Conservation (phyloP, 2,329 filamentous ascomycete species). For the Sporothrix mexicana region DNA sequence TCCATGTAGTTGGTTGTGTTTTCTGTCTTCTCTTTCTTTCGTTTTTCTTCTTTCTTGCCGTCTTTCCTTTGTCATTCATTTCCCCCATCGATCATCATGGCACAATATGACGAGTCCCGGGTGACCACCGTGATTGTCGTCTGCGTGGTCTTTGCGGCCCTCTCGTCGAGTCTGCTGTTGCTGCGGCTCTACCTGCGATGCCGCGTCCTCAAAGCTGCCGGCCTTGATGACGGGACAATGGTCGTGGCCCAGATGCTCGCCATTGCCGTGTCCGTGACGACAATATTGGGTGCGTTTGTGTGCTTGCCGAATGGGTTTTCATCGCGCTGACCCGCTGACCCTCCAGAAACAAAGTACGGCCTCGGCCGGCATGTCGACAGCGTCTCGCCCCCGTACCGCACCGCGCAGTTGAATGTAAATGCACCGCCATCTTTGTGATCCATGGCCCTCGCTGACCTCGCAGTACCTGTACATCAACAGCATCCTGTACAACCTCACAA, state of each 20-base stretch:
- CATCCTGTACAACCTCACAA: conserved; percentile 44
- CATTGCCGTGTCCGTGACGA: background rate
- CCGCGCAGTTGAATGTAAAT: background rate
- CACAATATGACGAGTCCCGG: background rate
- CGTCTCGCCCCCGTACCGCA: background rate
- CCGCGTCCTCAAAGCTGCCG: background rate
- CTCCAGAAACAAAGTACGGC: background rate
- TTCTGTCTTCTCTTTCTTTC: no score
- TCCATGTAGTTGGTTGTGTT: background rate
- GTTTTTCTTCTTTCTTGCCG: background rate
- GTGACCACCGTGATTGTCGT: background rate
- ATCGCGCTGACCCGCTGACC: background rate
- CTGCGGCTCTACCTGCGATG: conserved; percentile 1
- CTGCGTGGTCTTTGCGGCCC: background rate
- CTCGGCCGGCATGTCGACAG: background rate
- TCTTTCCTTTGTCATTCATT: no score
- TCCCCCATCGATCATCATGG: background rate
- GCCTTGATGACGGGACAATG: background rate
- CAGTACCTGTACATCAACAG: conserved; percentile 42
- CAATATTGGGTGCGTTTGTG: background rate
- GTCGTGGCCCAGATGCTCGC: background rate
- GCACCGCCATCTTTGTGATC: background rate
- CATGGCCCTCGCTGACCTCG: background rate
- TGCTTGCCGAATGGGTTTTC: background rate
- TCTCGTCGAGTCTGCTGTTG: background rate